Evolutionary conservation across 2,329 filamentous ascomycete genomes (phyloP).

Genomic region (Purpureocillium takamizusanense): DNA sequence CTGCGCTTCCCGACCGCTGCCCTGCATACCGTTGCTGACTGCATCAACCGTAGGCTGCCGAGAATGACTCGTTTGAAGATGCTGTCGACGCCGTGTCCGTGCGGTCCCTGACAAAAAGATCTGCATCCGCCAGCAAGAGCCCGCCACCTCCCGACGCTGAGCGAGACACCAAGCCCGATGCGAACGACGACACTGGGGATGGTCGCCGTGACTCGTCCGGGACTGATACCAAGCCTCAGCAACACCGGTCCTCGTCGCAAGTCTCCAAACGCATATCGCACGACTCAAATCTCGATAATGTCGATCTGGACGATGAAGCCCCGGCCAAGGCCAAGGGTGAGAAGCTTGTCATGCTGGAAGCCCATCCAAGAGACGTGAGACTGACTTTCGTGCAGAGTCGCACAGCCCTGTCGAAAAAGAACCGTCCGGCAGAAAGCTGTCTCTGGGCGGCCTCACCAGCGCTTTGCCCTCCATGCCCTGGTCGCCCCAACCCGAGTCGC

Average conservation of each 20-base stretch:
- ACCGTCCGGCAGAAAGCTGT: slow-evolving; percentile 45
- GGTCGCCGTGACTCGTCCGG: slow-evolving; percentile 7
- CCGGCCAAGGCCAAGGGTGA: slow-evolving; percentile 23
- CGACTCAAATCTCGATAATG: slow-evolving; percentile 44
- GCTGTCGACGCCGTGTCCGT: slow-evolving; percentile 57
- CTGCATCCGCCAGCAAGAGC: slow-evolving; percentile 23
- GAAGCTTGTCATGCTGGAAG: slow-evolving; percentile 1
- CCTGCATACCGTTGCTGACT: slow-evolving; percentile 6
- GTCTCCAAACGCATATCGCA: slow-evolving; percentile 36
- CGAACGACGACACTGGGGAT: slow-evolving; percentile 8
- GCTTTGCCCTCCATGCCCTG: slow-evolving; percentile 65
- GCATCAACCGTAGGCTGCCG: slow-evolving; percentile 15
- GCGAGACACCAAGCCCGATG: slow-evolving; percentile 4
- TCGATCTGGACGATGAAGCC: slow-evolving; percentile 57
- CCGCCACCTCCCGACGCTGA: slow-evolving; percentile 13
- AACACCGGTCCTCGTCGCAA: slow-evolving; percentile 25
- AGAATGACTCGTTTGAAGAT: slow-evolving; percentile 61
- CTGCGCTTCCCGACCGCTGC: no score
- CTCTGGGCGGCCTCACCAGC: slow-evolving; percentile 62
- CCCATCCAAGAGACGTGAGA: not conserved
- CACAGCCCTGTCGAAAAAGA: slow-evolving; percentile 25
- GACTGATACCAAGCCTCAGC: slow-evolving; percentile 9
- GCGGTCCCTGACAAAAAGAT: slow-evolving; percentile 52
- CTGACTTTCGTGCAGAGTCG: slow-evolving; percentile 16
- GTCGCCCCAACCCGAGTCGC: slow-evolving; percentile 48